Base-by-base conservation (phyloP, 2,329 filamentous ascomycete species). In the Dactylellina haptotyla region DNA sequence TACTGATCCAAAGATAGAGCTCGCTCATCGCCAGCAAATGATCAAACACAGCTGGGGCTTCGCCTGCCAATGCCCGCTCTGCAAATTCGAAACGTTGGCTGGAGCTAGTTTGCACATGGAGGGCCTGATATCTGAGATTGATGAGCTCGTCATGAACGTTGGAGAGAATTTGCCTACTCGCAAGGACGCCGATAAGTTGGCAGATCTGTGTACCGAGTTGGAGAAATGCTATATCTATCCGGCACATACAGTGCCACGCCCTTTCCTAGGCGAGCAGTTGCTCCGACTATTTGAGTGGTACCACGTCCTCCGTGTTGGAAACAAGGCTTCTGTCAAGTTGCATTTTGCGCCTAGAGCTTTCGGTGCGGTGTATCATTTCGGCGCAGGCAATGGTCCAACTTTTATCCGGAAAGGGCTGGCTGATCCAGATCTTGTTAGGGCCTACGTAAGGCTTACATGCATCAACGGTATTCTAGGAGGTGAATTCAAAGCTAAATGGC, bases 31-130 rank as follows among this genome's bases (percentile, higher is more conserved):
- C 18, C 14, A 41, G 9, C 1, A 16, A 12, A 62, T 61, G 26
- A 23, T 66, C 39, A 5, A 62, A 18, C 20, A 12, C 2, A 66
- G 30, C 18, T 73, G 69, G 69, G 50, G 43, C 9, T 73, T 73
- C 26, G 39, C 37, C 18, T 73, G 69, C 23, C 2, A 10, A 3
- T 73, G 69, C 20, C n/a, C 16, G 4, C 54, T 66, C 2, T 73
- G 69, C 41, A 16, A 25, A 12, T 73, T 39, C 30, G 34, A 73
- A 20, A 25, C 37, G 10, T n/a, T 16, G 20, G 10, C 14, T n/a
- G 26, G 53, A 25, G 32, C 8, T 3, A 46, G n/a, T n/a, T n/a
- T n/a, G n/a, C 37, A 4, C 30, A 54, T 34, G 34, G 20, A 30
- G 3, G 25, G 23, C 0, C 12, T 59, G 1, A 53, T 59, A 43